Percentiles rank a stretch among this genome's conserved stretches.
Evolutionary conservation across 2,329 filamentous ascomycete genomes (phyloP).

Genomic region (Pseudogymnoascus sp.): DNA sequence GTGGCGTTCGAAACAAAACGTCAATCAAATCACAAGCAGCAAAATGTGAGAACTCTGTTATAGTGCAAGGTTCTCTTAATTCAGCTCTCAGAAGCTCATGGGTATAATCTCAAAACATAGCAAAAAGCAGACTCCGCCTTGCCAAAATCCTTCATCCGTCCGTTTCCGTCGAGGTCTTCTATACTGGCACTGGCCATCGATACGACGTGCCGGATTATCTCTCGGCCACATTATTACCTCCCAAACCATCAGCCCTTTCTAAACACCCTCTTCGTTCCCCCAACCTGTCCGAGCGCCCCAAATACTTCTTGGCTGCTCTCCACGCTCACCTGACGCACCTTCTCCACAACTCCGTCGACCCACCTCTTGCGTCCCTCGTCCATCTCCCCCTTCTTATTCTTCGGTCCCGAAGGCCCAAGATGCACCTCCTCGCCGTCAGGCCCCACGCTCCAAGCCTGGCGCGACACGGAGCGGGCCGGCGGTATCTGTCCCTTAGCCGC

Average conservation of each 20-base stretch:
- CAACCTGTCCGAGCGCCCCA: slow-evolving; percentile 63
- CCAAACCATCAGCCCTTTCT: slow-evolving; percentile 32
- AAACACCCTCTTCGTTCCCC: slow-evolving; percentile 65
- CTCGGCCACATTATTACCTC: neutral
- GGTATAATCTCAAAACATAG: slow-evolving; percentile 8
- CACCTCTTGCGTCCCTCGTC: slow-evolving; percentile 68
- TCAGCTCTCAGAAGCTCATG: neutral
- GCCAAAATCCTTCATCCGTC: neutral
- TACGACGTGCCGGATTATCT: neutral
- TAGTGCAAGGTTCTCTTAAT: slow-evolving; percentile 6
- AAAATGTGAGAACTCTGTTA: neutral
- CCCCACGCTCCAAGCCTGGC: slow-evolving; percentile 27
- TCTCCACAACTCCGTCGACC: slow-evolving; percentile 77
- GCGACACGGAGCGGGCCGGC: slow-evolving; percentile 11
- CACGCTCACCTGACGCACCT: slow-evolving; percentile 63
- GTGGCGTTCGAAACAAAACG: neutral
- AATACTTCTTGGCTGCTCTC: slow-evolving; percentile 45
- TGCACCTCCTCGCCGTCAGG: slow-evolving; percentile 48
- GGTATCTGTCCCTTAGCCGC: slow-evolving; percentile 13
- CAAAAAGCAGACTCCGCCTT: slow-evolving; percentile 2
- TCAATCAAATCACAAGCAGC: neutral
- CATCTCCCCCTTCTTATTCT: slow-evolving; percentile 54
- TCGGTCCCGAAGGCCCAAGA: slow-evolving; percentile 64
- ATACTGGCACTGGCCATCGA: neutral
- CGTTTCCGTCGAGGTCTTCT: neutral